A percentile compares a stretch with the other conserved stretches of the same genome.
These are phyloP conservation scores for Ambrosiella beaveri DNA, from an alignment of 2,329 filamentous ascomycete species.

Conservation along the genomic window DNA sequence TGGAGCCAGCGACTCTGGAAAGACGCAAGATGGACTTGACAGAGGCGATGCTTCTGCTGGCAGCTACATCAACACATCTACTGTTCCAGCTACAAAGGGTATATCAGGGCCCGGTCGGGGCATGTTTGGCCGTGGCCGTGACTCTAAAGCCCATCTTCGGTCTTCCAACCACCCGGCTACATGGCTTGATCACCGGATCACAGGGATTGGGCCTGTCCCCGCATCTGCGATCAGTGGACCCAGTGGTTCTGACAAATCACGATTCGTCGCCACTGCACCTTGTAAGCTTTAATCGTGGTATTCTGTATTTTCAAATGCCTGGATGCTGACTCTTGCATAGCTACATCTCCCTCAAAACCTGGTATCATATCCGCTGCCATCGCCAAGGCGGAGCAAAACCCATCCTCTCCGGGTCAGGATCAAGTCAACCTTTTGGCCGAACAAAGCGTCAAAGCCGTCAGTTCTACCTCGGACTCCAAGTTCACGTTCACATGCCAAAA, in stretches of 20 bases:
- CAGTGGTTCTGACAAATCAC: conserved; percentile 29
- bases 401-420: conserved; percentile 52
- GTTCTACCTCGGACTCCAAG: conserved; percentile 58
- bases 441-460: conserved; percentile 37
- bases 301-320: neutral
- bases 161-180: conserved; percentile 22
- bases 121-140: conserved; percentile 53
- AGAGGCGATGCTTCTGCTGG: too few relatives aligned
- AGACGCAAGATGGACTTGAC: neutral
- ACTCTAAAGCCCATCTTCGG: conserved; percentile 44
- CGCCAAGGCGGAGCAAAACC: conserved; percentile 57
- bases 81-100: conserved; percentile 29
- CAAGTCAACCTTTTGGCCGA: conserved; percentile 65
- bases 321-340: neutral
- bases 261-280: neutral
- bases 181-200: conserved; percentile 9
- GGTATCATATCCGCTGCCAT: conserved; percentile 89
- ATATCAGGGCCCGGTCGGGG: conserved; percentile 76
- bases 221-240: conserved; percentile 14
- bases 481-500: conserved; percentile 96
- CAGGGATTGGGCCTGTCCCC: conserved; percentile 10
- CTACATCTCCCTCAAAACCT: conserved; percentile 14
- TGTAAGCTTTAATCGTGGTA: neutral
- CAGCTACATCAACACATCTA: too few relatives aligned
- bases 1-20: neutral